Percentiles rank a stretch among this genome's conserved stretches.
phyloP scores from a whole-genome alignment of 179 eudicot genomes.

The Dionaea muscipula region DNA sequence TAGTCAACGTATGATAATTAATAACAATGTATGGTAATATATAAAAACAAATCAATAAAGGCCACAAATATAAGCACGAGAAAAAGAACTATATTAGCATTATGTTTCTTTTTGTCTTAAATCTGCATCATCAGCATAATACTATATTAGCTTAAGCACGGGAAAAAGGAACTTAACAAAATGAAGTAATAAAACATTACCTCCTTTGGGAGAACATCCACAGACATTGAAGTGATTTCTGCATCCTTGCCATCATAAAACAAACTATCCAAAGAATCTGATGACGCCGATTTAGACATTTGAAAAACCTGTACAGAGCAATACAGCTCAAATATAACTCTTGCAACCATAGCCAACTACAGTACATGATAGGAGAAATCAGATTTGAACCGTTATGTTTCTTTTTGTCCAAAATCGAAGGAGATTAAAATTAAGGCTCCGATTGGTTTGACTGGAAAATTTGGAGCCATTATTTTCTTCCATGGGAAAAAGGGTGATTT shows the following conservation, averaged over 20 bases:
- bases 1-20: no score
- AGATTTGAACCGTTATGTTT: neutral
- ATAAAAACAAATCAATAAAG: no score
- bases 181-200: constrained; percentile 18
- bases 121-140: no score
- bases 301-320: constrained; percentile 28
- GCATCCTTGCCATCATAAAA: constrained; percentile 44
- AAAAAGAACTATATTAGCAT: no score
- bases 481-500: no score
- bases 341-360: neutral
- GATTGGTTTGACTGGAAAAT: no score
- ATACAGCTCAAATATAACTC: neutral
- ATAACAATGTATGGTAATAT: no score
- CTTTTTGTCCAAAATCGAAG: no score
- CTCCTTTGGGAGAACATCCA: constrained; percentile 37
- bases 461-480: no score
- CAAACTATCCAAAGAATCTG: constrained; percentile 67
- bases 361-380: neutral
- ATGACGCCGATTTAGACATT: constrained; percentile 34
- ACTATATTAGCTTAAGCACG: neutral
- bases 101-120: no score
- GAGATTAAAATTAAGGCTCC: no score
- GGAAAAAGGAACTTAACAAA: neutral
- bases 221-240: constrained; percentile 17
- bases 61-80: no score